A percentile compares a stretch with the other conserved stretches of the same genome.
Conservation (phyloP, 1,139 yeast species). For the Saccharomycopsis crataegensis region DNA sequence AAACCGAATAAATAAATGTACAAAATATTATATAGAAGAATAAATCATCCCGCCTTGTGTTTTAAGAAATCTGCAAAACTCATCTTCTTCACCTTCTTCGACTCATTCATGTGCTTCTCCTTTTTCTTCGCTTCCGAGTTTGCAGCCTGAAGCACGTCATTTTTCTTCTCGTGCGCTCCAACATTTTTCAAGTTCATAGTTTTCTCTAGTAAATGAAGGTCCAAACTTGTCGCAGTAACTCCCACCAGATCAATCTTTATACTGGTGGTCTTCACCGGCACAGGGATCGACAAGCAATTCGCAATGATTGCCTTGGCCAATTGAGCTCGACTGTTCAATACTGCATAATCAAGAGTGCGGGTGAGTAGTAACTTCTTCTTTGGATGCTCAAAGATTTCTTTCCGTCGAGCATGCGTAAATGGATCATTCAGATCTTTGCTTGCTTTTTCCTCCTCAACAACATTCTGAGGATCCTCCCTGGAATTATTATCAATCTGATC, state of each 20-base stretch:
- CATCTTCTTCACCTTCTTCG: slow-evolving; percentile 50
- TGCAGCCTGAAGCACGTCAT: neutral
- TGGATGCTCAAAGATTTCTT: slow-evolving; percentile 1
- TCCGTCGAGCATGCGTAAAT: slow-evolving; percentile 16
- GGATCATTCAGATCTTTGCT: slow-evolving; percentile 4
- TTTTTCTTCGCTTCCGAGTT: neutral
- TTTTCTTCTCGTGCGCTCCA: neutral
- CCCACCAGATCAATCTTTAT: too few species aligned
- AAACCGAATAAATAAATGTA: neutral
- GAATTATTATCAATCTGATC: neutral
- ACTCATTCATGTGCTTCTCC: neutral
- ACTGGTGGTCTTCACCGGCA: slow-evolving; percentile 3
- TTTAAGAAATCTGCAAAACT: slow-evolving; percentile 67
- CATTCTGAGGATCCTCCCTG: neutral
- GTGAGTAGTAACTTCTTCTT: neutral
- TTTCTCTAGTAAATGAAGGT: neutral
- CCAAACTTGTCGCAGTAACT: neutral
- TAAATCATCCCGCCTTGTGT: slow-evolving; percentile 27
- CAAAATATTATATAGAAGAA: neutral
- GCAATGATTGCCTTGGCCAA: slow-evolving; percentile 15
- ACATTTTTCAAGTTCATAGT: neutral
- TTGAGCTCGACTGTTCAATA: slow-evolving; percentile 17
- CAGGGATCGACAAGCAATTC: slow-evolving; percentile 10
- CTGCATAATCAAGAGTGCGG: neutral
- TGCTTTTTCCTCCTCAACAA: neutral